phyloP scores from a whole-genome alignment of 2,329 filamentous ascomycete species.

The Nakataea oryzae region DNA sequence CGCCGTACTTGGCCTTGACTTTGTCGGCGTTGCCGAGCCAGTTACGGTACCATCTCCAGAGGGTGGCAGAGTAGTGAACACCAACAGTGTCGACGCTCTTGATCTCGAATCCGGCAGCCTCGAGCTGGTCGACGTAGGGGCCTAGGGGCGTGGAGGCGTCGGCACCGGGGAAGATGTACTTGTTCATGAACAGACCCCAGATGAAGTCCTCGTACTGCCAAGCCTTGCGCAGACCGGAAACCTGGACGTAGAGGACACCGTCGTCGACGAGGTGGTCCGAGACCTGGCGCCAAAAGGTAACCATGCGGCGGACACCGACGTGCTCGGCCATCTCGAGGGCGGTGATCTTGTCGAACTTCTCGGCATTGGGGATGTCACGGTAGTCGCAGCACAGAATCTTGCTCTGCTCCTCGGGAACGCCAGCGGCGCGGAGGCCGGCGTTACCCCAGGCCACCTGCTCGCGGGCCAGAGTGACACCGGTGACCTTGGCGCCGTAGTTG shows the following conservation, averaged over 20 bases:
- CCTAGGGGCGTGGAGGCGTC: slow-evolving; percentile 91
- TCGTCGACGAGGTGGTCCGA: slow-evolving; percentile 95
- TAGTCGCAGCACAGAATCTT: slow-evolving; percentile 94
- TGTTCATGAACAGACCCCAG: slow-evolving; percentile 99
- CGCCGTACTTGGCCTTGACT: slow-evolving; percentile 89
- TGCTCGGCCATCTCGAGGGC: slow-evolving; percentile 99
- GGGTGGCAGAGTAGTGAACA: slow-evolving; percentile 90
- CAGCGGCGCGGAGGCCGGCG: slow-evolving; percentile 70
- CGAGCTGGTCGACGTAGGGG: slow-evolving; percentile 74
- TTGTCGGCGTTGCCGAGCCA: slow-evolving; percentile 92
- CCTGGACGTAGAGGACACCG: slow-evolving; percentile 91
- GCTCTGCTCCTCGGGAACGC: slow-evolving; percentile 79
- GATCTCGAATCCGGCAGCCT: slow-evolving; percentile 81
- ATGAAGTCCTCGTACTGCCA: slow-evolving; percentile 98
- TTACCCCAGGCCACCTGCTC: slow-evolving; percentile 99
- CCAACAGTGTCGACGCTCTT: slow-evolving; percentile 89
- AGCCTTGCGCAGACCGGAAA: slow-evolving; percentile 81
- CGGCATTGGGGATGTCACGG: slow-evolving; percentile 76
- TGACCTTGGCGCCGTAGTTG: slow-evolving; percentile 76
- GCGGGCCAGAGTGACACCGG: slow-evolving; percentile 85
- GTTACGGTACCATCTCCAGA: slow-evolving; percentile 98
- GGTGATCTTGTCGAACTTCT: slow-evolving; percentile 90
- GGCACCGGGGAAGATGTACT: slow-evolving; percentile 95
- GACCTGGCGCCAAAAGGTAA: slow-evolving; percentile 72
- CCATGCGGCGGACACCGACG: slow-evolving; percentile 86